These are phyloP conservation scores for Polymyxa betae DNA, from an alignment of 208 protist genomes.

Conservation along the genomic window DNA sequence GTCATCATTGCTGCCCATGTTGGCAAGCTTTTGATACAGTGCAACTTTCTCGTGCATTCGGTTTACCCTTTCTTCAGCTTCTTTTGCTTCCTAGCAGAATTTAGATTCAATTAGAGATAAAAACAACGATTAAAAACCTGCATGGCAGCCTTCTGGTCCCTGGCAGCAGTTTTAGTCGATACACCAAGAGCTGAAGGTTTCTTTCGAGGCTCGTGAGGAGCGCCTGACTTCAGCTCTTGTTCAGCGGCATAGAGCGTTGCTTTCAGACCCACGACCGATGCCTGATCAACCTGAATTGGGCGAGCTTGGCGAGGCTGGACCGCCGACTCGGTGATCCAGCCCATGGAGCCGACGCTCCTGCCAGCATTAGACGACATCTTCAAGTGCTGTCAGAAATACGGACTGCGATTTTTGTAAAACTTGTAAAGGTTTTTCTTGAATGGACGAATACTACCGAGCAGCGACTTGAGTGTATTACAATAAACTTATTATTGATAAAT, in stretches of 20 bases:
- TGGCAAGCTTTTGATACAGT: conserved; percentile 33
- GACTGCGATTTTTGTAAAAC: too few species aligned
- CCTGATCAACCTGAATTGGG: conserved; percentile 14
- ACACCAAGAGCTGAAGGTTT: not conserved
- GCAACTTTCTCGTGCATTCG: conserved; percentile 38
- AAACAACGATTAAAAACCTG: conserved; percentile 26
- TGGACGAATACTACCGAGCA: too few species aligned
- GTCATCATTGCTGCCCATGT: not conserved
- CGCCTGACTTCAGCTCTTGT: conserved; percentile 18
- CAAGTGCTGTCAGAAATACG: too few species aligned
- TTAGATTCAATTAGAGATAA: not conserved
- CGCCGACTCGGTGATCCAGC: conserved; percentile 29
- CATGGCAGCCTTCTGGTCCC: not conserved
- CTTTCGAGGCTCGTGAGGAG: not conserved
- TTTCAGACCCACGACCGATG: conserved; percentile 45
- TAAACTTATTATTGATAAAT: too few species aligned
- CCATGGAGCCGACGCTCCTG: conserved; percentile 10
- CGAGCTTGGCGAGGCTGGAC: conserved; percentile 41
- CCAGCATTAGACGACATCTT: not conserved
- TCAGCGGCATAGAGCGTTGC: conserved; percentile 45
- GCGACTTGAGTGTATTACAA: too few species aligned
- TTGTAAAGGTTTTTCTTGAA: too few species aligned
- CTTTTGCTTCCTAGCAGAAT: conserved; percentile 1
- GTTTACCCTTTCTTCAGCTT: conserved; percentile 40
- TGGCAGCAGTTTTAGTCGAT: conserved; percentile 7